Percentiles rank a stretch among this genome's conserved stretches.
phyloP scores from a whole-genome alignment of 2,329 filamentous ascomycete species.

The Coniella vitis region DNA sequence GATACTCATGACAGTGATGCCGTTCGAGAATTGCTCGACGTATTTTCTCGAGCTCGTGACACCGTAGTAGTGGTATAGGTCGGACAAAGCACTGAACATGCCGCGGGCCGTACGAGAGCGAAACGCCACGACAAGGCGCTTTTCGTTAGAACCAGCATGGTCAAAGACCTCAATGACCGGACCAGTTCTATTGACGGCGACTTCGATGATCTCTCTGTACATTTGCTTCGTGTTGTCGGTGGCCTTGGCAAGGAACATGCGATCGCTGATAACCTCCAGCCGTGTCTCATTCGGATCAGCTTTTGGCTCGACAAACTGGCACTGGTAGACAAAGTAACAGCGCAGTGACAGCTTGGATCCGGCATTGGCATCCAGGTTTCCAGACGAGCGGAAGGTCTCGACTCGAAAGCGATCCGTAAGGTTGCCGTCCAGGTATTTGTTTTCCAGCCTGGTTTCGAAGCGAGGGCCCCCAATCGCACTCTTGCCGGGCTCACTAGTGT shows the following conservation, averaged over 20 bases:
- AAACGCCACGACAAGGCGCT: slow-evolving; percentile 90
- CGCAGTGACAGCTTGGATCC: slow-evolving; percentile 76
- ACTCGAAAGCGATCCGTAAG: slow-evolving; percentile 75
- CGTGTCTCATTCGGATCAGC: slow-evolving; percentile 75
- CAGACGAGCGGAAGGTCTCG: slow-evolving; percentile 92
- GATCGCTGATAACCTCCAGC: slow-evolving; percentile 86
- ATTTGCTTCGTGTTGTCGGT: slow-evolving; percentile 93
- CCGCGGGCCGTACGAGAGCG: slow-evolving; percentile 87
- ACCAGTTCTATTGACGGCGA: slow-evolving; percentile 76
- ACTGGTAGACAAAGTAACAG: slow-evolving; percentile 99
- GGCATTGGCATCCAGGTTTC: slow-evolving; percentile 60
- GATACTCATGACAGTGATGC: slow-evolving; percentile 92
- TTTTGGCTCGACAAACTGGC: slow-evolving; percentile 73
- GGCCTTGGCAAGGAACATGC: slow-evolving; percentile 90
- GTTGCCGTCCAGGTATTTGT: slow-evolving; percentile 86
- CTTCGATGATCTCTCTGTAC: slow-evolving; percentile 88
- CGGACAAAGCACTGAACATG: slow-evolving; percentile 89
- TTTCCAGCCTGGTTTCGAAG: slow-evolving; percentile 89
- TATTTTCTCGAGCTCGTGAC: slow-evolving; percentile 96
- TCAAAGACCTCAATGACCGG: slow-evolving; percentile 98
- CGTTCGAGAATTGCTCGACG: slow-evolving; percentile 97
- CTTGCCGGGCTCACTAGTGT: slow-evolving; percentile 86
- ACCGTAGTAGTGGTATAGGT: slow-evolving; percentile 98
- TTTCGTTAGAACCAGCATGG: slow-evolving; percentile 84
- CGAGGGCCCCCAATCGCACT: slow-evolving; percentile 71